Base-by-base conservation (phyloP, 768 basidiomycete genomes). In the Leccinum ochraceum region DNA sequence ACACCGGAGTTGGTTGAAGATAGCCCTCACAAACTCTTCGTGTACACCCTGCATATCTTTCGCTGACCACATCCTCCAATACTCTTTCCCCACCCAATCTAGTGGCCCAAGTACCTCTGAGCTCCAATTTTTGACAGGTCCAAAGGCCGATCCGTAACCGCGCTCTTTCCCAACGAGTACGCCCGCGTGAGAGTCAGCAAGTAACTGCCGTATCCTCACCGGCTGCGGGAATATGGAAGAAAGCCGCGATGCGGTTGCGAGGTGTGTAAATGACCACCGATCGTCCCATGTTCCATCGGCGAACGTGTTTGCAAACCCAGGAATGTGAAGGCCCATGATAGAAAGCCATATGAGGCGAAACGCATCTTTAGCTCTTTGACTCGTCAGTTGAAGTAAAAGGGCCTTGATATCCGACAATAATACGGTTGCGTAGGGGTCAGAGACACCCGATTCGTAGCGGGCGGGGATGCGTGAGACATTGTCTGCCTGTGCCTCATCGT, bases 331-430 rank as follows among this genome's bases (percentile, higher is more conserved):
- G 22, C 92, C 90, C 39, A 87, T 72, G 67, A 88, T 77, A 7
- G 86, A 85, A 11, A 94, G 76, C 88, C 88, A 93, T 24, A 83
- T 81, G 49, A 86, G 69, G 4, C 91, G 84, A 63, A 94, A 85
- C 7, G 80, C 77, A 44, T 81, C 66, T 74, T 83, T 85, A 0
- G 83, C 82, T 28, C 67, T 71, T 13, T 66, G 60, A 17, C 81
- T 78, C 14, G 71, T 74, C 50, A 89, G 56, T 8, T 74, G 60
- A 50, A 91, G 72, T 14, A 93, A 71, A 32, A 86, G 72, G 4
- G 82, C 72, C 22, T 83, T 83, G 62, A 94, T 80, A 67, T 94
- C 92, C 36, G 83, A 79, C 70, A 94, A 89, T 16, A 94, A 74
- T 34, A 94, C 81, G 4, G 81, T 85, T 3, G 85, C 77, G 67